Evolutionary conservation across 345 rosid species (phyloP).

Genomic region (Brassica napus): Da-Ae NC_063436.1:6708001-6708500

Average conservation of each 20-base stretch:
- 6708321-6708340: constrained; percentile 52
- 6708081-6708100: constrained; percentile 72
- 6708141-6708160: constrained; percentile 70
- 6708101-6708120: constrained; percentile 70
- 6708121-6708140: constrained; percentile 84
- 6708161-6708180: constrained; percentile 60
- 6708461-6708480: constrained; percentile 56
- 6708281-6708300: constrained; percentile 27
- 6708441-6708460: constrained; percentile 51
- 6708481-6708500: neutral
- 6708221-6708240: constrained; percentile 54
- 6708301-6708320: constrained; percentile 2
- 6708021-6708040: constrained; percentile 61
- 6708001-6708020: constrained; percentile 49
- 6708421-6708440: constrained; percentile 61
- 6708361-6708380: constrained; percentile 66
- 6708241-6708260: constrained; percentile 63
- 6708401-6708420: constrained; percentile 67
- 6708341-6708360: constrained; percentile 63
- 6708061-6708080: constrained; percentile 74
- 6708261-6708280: constrained; percentile 37
- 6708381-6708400: constrained; percentile 70
- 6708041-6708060: constrained; percentile 86
- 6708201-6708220: constrained; percentile 54
- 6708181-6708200: constrained; percentile 50